Percentiles rank a stretch among this genome's conserved stretches.
Evolutionary conservation across 2,329 filamentous ascomycete species (phyloP).

Genomic region (Calonectria crousiana): DNA sequence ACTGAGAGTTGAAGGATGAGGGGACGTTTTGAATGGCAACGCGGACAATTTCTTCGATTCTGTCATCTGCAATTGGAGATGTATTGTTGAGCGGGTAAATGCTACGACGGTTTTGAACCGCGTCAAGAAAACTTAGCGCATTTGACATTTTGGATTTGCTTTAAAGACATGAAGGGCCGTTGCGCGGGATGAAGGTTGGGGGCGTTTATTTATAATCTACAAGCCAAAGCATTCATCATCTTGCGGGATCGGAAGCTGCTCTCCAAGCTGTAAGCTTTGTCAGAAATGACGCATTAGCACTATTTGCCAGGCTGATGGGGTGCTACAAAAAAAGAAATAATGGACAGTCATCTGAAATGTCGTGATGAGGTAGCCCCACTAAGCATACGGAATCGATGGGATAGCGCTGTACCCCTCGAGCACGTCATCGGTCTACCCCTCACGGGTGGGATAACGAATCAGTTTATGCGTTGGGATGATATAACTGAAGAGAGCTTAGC

Average conservation of each 20-base stretch:
- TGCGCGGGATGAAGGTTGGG: neutral
- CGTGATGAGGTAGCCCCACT: neutral
- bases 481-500: neutral
- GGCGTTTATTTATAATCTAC: neutral
- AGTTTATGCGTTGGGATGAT: neutral
- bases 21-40: conserved; percentile 67
- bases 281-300: neutral
- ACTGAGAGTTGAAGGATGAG: conserved; percentile 77
- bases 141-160: neutral
- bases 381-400: neutral
- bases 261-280: neutral
- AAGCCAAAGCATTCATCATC: neutral
- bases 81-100: conserved; percentile 61
- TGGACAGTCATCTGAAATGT: neutral
- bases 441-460: neutral
- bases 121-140: conserved; percentile 15
- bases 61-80: conserved; percentile 59
- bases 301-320: neutral
- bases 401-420: neutral
- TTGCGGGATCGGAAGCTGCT: neutral
- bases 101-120: conserved; percentile 62
- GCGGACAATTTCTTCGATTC: conserved; percentile 61
- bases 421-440: conserved; percentile 7
- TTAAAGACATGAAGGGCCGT: no score
- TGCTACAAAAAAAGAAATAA: neutral